Evolutionary conservation across 495 filamentous ascomycete genomes (phyloP), one percentile per base, ranked within the genome.

Genomic region (Penicillium atrosanguineum): DNA sequence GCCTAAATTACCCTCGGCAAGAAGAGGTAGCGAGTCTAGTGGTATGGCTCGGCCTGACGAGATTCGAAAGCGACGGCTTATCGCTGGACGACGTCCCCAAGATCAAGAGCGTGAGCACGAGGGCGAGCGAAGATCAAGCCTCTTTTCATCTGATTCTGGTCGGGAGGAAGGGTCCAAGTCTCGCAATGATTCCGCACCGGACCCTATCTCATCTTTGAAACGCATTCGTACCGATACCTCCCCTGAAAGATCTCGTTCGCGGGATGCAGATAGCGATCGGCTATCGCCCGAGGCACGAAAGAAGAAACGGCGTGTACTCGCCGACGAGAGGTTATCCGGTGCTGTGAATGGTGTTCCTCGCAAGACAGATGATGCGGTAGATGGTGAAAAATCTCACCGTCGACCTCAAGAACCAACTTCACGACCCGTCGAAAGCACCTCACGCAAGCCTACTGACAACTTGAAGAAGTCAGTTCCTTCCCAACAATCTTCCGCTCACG

Each of bases 161-260:
- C 69, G 69, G 0, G 71, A 73, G 42, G 75, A 77, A 50, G 55
- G 48, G 20, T 42, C 58, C 21, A 73, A 64, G 48, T 41, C 47
- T 55, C 80, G 56, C 75, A 71, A 55, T 51, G 67, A 69, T 43
- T 51, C 54, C 20, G 48, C 52, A 28, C 31, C 53, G 71, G 70
- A 73, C 34, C 45, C 59, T 15, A 45, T 55, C 6, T 51, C 64
- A 15, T 64, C 66, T 9, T 49, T 82, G 44, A 91, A 90, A 61
- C 80, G 88, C 40, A 79, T 83, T 56, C 81, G 87, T 37, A 73
- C 76, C 47, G 90, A 87, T 60, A 78, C 76, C 14, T 88, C 86
- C 4, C 87, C 88, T 3, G 84, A 87, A 43, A 75, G 83, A 52
- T 79, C 75, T 46, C 78, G 77, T 25, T 74, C 76, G 34, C 70